These are phyloP conservation scores for Lumnitzera racemosa DNA, from an alignment of 345 rosid species.

Conservation along the genomic window DNA sequence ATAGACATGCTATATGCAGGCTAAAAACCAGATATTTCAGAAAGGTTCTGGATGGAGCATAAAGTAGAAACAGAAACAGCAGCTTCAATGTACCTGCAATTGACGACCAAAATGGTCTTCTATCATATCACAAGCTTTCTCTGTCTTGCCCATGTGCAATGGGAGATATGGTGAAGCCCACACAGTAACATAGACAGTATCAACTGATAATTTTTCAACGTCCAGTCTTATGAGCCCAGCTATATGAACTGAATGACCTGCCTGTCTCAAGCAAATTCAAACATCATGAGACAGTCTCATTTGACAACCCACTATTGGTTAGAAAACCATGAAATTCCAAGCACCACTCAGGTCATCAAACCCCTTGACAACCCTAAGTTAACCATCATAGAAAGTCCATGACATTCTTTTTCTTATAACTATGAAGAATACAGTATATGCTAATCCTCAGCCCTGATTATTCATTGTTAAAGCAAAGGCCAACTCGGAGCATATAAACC, in stretches of 20 bases:
- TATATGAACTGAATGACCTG: conserved; percentile 65
- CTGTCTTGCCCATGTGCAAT: conserved; percentile 91
- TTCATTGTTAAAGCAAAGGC: too few species aligned
- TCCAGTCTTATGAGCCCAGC: conserved; percentile 94
- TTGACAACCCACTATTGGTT: too few species aligned
- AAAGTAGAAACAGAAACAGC: conserved; percentile 3
- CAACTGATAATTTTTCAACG: conserved; percentile 56
- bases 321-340: too few species aligned
- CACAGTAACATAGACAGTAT: conserved; percentile 74
- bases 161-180: conserved; percentile 93
- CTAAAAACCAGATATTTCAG: neutral
- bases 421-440: too few species aligned
- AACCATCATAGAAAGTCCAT: too few species aligned
- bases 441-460: too few species aligned
- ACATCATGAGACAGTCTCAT: too few species aligned
- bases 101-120: conserved; percentile 78
- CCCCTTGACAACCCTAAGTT: too few species aligned
- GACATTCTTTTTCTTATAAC: too few species aligned
- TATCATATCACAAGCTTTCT: conserved; percentile 46
- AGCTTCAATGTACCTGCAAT: conserved; percentile 50
- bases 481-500: too few species aligned
- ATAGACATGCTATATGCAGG: too few species aligned
- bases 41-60: neutral
- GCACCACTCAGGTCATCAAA: too few species aligned
- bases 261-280: conserved; percentile 36